These are phyloP conservation scores for Nakazawaea siamensis DNA, from an alignment of 805 yeast species.

Conservation along the genomic window DNA sequence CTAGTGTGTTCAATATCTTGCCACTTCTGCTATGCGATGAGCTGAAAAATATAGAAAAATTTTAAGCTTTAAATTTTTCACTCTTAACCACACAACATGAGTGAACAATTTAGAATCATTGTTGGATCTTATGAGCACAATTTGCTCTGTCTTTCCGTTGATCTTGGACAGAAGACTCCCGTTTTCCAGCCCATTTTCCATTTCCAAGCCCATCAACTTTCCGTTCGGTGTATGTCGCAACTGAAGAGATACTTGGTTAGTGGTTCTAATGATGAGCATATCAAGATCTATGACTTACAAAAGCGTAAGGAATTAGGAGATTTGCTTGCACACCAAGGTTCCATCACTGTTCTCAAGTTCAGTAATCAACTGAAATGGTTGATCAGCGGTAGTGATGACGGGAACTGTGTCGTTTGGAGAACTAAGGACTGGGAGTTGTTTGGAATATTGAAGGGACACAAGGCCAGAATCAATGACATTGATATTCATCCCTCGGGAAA, in stretches of 20 bases:
- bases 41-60: too few relatives aligned
- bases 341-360: conserved; percentile 71
- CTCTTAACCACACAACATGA: neutral
- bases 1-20: conserved; percentile 1
- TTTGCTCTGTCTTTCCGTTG: conserved; percentile 70
- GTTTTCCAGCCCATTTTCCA: conserved; percentile 91
- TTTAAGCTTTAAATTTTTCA: neutral
- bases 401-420: conserved; percentile 86
- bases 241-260: conserved; percentile 83
- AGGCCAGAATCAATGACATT: conserved; percentile 72
- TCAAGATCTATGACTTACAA: conserved; percentile 87
- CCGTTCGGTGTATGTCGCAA: conserved; percentile 77
- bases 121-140: conserved; percentile 97
- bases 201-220: conserved; percentile 87
- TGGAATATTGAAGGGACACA: conserved; percentile 85
- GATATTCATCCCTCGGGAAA: conserved; percentile 87
- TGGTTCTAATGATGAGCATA: conserved; percentile 94
- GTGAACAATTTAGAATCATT: conserved; percentile 61
- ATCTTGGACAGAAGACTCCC: conserved; percentile 40
- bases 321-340: conserved; percentile 80
- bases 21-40: neutral
- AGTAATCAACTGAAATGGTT: conserved; percentile 82
- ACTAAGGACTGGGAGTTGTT: conserved; percentile 94
- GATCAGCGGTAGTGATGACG: conserved; percentile 85
- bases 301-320: conserved; percentile 92